A percentile compares a stretch with the other conserved stretches of the same genome.
Evolutionary conservation across 2,329 filamentous ascomycete genomes (phyloP).

Genomic region (Corinectria fuckeliana): DNA sequence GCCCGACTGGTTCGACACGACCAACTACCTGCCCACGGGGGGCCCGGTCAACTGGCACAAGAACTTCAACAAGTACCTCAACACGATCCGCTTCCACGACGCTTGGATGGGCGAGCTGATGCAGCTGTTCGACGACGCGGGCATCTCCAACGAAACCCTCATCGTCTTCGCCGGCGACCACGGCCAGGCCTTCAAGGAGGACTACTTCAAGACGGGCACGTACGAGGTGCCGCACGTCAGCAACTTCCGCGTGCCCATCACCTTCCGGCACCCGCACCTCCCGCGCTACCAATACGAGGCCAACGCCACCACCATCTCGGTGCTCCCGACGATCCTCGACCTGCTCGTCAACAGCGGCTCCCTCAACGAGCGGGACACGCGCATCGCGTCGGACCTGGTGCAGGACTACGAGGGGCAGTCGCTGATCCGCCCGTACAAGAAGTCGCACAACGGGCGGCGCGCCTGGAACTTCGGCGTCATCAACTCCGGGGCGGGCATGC

Average conservation of each 20-base stretch:
- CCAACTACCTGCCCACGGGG: constrained; percentile 31
- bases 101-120: constrained; percentile 43
- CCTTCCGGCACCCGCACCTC: constrained; percentile 43
- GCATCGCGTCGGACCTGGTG: constrained; percentile 38
- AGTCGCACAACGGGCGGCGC: constrained; percentile 34
- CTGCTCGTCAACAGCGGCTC: constrained; percentile 43
- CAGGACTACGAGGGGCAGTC: constrained; percentile 46
- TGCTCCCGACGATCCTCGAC: constrained; percentile 45
- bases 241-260: constrained; percentile 43
- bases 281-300: constrained; percentile 41
- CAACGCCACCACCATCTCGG: constrained; percentile 42
- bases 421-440: constrained; percentile 40
- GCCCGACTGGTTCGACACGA: constrained; percentile 29
- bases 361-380: constrained; percentile 35
- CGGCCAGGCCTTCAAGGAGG: constrained; percentile 44
- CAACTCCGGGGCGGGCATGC: constrained; percentile 44
- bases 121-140: constrained; percentile 41
- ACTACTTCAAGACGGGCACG: constrained; percentile 40
- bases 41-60: constrained; percentile 37
- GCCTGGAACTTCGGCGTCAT: constrained; percentile 46
- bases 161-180: constrained; percentile 45
- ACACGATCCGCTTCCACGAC: constrained; percentile 43
- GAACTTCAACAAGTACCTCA: constrained; percentile 44
- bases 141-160: constrained; percentile 44
- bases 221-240: constrained; percentile 42